A percentile compares a stretch with the other conserved stretches of the same genome.
These are phyloP conservation scores for Whalleya microplaca DNA, from an alignment of 2,329 filamentous ascomycete species.

Conservation along the genomic window DNA sequence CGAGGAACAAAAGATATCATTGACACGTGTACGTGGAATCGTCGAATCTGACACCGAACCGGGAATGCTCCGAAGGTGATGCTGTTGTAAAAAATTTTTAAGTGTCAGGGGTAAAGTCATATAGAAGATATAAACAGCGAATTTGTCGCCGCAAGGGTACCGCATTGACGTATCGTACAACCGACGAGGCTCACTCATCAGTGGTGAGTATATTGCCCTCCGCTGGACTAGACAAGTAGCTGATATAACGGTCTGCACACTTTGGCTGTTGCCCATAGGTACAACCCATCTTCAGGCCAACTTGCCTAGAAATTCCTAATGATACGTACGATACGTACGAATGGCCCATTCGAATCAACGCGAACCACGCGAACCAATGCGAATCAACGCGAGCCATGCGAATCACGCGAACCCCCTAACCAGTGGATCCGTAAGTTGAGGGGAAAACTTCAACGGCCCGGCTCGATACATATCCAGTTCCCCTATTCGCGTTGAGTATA, in stretches of 20 bases:
- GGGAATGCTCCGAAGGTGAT: conserved; percentile 24
- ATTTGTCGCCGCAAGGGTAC: conserved; percentile 16
- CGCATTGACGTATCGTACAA: conserved; percentile 22
- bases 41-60: conserved; percentile 16
- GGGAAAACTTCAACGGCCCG: too few species aligned
- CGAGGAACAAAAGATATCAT: conserved; percentile 27
- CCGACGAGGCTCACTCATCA: neutral
- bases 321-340: too few species aligned
- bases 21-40: conserved; percentile 22
- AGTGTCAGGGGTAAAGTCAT: conserved; percentile 15
- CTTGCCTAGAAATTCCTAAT: neutral
- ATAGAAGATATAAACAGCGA: conserved; percentile 13
- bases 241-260: too few species aligned
- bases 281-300: too few species aligned
- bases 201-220: neutral
- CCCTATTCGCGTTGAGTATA: conserved; percentile 59
- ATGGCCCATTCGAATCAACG: too few species aligned
- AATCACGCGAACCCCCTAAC: too few species aligned
- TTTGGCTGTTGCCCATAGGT: too few species aligned
- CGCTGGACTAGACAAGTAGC: too few species aligned
- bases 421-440: too few species aligned
- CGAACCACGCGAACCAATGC: too few species aligned
- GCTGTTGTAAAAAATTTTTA: conserved; percentile 18
- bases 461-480: too few species aligned
- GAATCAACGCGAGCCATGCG: too few species aligned